Evolutionary conservation across 768 basidiomycete genomes (phyloP).

Genomic region (Mycena filopes): DNA sequence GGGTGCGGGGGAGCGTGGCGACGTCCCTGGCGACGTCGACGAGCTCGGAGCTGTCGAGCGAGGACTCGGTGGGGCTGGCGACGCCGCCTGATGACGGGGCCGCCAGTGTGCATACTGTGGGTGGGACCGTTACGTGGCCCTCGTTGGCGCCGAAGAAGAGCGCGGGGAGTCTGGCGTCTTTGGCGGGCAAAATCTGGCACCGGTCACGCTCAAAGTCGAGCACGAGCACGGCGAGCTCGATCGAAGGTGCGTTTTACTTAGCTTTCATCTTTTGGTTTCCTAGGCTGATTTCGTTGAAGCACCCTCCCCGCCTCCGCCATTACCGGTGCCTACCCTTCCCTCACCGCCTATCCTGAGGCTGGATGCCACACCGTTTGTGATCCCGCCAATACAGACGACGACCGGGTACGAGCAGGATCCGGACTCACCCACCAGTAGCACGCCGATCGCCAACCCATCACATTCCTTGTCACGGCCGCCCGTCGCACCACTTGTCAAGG

Average conservation of each 20-base stretch:
- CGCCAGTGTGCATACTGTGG: conserved; percentile 26
- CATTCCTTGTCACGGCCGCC: too few species aligned
- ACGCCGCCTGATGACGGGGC: conserved; percentile 60
- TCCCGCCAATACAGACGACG: conserved; percentile 36
- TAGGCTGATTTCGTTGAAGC: conserved; percentile 9
- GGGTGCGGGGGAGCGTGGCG: conserved; percentile 69
- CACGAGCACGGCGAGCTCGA: conserved; percentile 53
- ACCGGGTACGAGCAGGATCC: conserved; percentile 27
- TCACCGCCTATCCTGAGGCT: conserved; percentile 27
- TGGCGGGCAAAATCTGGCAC: conserved; percentile 70
- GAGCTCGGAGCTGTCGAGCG: conserved; percentile 69
- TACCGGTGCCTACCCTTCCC: conserved; percentile 15
- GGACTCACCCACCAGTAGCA: conserved; percentile 14
- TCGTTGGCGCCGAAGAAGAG: conserved; percentile 64
- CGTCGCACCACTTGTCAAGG: conserved; percentile 9
- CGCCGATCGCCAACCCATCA: conserved; percentile 22
- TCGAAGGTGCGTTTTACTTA: conserved; percentile 50
- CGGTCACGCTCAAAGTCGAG: conserved; percentile 65
- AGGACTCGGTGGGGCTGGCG: conserved; percentile 70
- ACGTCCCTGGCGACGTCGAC: conserved; percentile 40
- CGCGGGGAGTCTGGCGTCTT: conserved; percentile 55
- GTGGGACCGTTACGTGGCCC: conserved; percentile 54
- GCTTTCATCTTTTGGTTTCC: neutral
- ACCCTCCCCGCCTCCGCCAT: conserved; percentile 19
- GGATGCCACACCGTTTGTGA: conserved; percentile 36